Conservation (phyloP, 768 basidiomycete species). For the Russula griseocarnosa region DNA sequence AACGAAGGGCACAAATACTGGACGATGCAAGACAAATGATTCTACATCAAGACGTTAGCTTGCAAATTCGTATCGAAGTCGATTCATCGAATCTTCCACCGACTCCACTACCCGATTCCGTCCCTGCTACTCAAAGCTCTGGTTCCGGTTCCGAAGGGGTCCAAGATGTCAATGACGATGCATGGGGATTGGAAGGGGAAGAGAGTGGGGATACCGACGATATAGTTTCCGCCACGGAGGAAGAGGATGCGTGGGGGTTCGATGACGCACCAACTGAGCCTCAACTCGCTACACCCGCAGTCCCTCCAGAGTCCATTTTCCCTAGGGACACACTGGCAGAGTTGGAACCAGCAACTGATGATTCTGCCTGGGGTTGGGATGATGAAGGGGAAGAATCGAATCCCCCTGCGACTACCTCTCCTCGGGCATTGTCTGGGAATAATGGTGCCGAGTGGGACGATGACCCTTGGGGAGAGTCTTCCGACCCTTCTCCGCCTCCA, state of each 20-base stretch:
- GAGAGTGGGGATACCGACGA: conserved; percentile 26
- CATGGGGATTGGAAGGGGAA: conserved; percentile 48
- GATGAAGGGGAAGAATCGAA: conserved; percentile 44
- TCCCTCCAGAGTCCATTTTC: conserved; percentile 12
- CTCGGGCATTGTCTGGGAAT: conserved; percentile 31
- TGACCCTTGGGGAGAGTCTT: conserved; percentile 61
- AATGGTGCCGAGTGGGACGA: conserved; percentile 56
- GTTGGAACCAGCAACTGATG: conserved; percentile 33
- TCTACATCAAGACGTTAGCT: conserved; percentile 38
- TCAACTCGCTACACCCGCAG: conserved; percentile 1
- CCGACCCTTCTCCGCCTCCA: conserved; percentile 32
- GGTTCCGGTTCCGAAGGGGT: conserved; percentile 25
- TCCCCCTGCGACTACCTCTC: conserved; percentile 7
- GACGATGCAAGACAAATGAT: conserved; percentile 58
- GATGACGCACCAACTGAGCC: conserved; percentile 46
- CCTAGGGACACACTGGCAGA: conserved; percentile 17
- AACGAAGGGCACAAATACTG: conserved; percentile 62
- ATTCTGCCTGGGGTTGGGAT: conserved; percentile 76
- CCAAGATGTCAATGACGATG: conserved; percentile 35
- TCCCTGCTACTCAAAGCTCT: conserved; percentile 4
- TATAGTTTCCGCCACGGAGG: conserved; percentile 29
- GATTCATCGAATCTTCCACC: conserved; percentile 6
- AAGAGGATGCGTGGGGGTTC: conserved; percentile 40
- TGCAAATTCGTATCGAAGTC: conserved; percentile 39
- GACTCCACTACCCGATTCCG: neutral